phyloP scores from a whole-genome alignment of 768 basidiomycete species.

The Trametes cinnabarina region DNA sequence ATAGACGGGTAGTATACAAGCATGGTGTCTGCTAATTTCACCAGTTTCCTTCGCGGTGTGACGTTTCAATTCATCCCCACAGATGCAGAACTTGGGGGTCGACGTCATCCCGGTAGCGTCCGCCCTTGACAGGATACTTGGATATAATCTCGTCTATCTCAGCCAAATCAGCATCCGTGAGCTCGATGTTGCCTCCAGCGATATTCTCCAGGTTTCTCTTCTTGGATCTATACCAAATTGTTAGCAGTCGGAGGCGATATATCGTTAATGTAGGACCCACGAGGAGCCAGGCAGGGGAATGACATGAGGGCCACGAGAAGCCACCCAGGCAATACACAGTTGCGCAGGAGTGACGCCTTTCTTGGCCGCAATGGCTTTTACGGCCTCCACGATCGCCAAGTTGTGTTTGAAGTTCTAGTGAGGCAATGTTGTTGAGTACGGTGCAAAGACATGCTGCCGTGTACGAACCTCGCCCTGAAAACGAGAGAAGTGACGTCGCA shows the following conservation, averaged over 20 bases:
- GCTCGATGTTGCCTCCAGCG: slow-evolving; percentile 37
- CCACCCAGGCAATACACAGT: slow-evolving; percentile 36
- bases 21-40: no score
- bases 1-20: no score
- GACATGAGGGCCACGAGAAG: slow-evolving; percentile 17
- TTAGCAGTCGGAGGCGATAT: not conserved
- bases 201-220: slow-evolving; percentile 45
- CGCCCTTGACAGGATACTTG: slow-evolving; percentile 37
- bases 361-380: slow-evolving; percentile 40
- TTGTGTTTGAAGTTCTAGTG: slow-evolving; percentile 41
- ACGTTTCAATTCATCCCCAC: slow-evolving; percentile 39
- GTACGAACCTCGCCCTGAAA: no score
- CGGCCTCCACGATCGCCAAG: slow-evolving; percentile 39
- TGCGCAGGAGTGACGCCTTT: slow-evolving; percentile 42
- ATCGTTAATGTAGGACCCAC: slow-evolving; percentile 19
- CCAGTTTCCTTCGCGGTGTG: no score
- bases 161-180: slow-evolving; percentile 34
- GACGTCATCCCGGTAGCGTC: slow-evolving; percentile 33
- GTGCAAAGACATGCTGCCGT: slow-evolving; percentile 15
- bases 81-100: slow-evolving; percentile 25
- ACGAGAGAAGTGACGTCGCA: not conserved
- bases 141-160: slow-evolving; percentile 40
- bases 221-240: slow-evolving; percentile 18
- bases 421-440: not conserved
- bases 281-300: slow-evolving; percentile 51